Evolutionary conservation across 306 rosid species (phyloP).

Genomic region (Cicer chorassanicum): DNA sequence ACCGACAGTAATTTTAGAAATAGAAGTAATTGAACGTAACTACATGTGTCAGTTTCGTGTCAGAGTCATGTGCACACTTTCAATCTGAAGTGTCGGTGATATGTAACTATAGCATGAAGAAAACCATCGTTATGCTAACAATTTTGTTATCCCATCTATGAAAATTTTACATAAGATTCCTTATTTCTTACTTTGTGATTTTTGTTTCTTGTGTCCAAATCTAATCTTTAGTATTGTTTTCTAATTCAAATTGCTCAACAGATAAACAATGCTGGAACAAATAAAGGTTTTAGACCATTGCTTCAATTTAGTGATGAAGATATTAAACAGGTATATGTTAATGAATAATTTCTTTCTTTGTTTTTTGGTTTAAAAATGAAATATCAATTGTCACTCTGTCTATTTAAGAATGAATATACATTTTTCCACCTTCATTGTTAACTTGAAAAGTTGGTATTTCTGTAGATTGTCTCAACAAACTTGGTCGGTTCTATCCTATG

Average conservation of each 20-base stretch:
- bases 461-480: slow-evolving; percentile 92
- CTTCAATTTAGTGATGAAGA: slow-evolving; percentile 92
- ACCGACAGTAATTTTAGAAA: too few species aligned
- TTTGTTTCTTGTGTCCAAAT: slow-evolving; percentile 32
- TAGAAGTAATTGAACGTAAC: too few species aligned
- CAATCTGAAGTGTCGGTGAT: too few species aligned
- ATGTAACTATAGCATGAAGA: too few species aligned
- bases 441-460: slow-evolving; percentile 9
- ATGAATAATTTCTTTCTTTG: not conserved
- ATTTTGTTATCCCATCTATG: not conserved
- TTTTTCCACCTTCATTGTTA: slow-evolving; percentile 1
- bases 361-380: not conserved
- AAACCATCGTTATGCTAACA: not conserved
- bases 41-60: too few species aligned
- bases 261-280: slow-evolving; percentile 95
- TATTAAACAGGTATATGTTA: slow-evolving; percentile 71
- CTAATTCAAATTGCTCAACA: slow-evolving; percentile 40
- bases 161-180: slow-evolving; percentile 1
- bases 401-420: not conserved
- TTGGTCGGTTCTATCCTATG: slow-evolving; percentile 90
- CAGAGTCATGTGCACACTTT: too few species aligned
- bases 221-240: slow-evolving; percentile 14
- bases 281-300: slow-evolving; percentile 93
- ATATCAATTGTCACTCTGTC: not conserved
- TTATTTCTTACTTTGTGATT: not conserved